Evolutionary conservation across 306 rosid genomes (phyloP).

Genomic region (Dalbergia oliveri): DNA sequence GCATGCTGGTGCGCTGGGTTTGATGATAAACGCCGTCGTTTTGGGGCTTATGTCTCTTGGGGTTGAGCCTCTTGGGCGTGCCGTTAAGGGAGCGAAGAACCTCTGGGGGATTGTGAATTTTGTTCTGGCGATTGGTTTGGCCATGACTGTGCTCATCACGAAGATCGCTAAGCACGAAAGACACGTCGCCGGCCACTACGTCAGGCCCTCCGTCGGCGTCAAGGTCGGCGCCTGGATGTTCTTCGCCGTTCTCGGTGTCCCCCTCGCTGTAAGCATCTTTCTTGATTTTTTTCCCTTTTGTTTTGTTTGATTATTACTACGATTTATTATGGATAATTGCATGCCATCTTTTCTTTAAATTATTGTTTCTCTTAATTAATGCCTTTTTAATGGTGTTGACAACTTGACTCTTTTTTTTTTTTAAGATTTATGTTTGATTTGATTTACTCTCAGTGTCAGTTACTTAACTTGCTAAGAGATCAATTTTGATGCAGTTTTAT

Average conservation of each 20-base stretch:
- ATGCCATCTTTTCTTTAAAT: too few species aligned
- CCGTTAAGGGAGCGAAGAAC: background rate
- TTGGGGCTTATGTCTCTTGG: background rate
- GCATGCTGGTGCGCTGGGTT: background rate
- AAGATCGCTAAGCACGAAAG: background rate
- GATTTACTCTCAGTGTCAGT: too few species aligned
- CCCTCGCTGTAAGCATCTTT: slow-evolving; percentile 56
- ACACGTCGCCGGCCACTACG: background rate
- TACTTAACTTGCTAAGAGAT: too few species aligned
- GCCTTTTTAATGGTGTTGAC: too few species aligned
- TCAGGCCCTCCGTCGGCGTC: slow-evolving; percentile 13
- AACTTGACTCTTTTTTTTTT: too few species aligned
- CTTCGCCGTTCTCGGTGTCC: slow-evolving; percentile 64
- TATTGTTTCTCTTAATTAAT: too few species aligned
- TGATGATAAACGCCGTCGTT: background rate
- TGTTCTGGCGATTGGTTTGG: background rate
- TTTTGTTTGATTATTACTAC: too few species aligned
- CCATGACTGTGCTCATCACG: background rate
- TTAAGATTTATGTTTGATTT: too few species aligned
- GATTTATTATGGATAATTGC: too few species aligned
- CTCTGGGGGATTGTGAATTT: background rate
- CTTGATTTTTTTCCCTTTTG: background rate
- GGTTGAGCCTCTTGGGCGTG: background rate
- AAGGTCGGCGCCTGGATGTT: slow-evolving; percentile 60
- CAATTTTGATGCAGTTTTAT: too few species aligned